Evolutionary conservation across 2,329 filamentous ascomycete genomes (phyloP).

Genomic region (Emergomyces pasteurianus): DNA sequence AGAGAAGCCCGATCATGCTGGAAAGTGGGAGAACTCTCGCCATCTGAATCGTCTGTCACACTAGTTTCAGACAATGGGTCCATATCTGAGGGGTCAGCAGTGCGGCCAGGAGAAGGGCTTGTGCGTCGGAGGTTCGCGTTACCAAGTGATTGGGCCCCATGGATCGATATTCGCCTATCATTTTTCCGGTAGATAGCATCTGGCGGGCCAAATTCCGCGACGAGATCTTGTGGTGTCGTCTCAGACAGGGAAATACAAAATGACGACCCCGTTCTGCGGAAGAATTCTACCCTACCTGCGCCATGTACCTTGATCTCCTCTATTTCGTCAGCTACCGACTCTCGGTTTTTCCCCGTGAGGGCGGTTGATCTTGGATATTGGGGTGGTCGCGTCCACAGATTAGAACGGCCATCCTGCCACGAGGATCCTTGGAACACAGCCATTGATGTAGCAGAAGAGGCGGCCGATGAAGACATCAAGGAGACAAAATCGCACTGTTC

Average conservation of each 20-base stretch:
- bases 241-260: constrained; percentile 68
- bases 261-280: constrained; percentile 55
- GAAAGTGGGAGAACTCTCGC: constrained; percentile 42
- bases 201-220: constrained; percentile 82
- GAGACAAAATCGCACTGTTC: constrained; percentile 68
- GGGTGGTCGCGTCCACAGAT: constrained; percentile 63
- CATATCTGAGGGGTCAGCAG: constrained; percentile 47
- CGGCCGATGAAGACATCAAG: constrained; percentile 65
- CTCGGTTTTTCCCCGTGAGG: constrained; percentile 57
- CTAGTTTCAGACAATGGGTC: constrained; percentile 65
- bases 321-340: constrained; percentile 77
- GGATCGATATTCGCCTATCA: constrained; percentile 78
- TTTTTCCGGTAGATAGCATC: constrained; percentile 90
- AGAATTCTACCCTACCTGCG: constrained; percentile 64
- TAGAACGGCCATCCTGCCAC: constrained; percentile 71
- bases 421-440: constrained; percentile 83
- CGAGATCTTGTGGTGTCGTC: constrained; percentile 82
- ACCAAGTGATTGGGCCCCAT: constrained; percentile 44
- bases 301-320: constrained; percentile 68
- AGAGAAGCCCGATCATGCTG: constrained; percentile 47
- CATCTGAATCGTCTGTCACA: constrained; percentile 55
- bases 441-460: constrained; percentile 70
- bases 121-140: constrained; percentile 35
- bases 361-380: constrained; percentile 62
- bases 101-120: constrained; percentile 24